phyloP scores from a whole-genome alignment of 208 protist genomes.

The Leishmania gerbilli region DNA sequence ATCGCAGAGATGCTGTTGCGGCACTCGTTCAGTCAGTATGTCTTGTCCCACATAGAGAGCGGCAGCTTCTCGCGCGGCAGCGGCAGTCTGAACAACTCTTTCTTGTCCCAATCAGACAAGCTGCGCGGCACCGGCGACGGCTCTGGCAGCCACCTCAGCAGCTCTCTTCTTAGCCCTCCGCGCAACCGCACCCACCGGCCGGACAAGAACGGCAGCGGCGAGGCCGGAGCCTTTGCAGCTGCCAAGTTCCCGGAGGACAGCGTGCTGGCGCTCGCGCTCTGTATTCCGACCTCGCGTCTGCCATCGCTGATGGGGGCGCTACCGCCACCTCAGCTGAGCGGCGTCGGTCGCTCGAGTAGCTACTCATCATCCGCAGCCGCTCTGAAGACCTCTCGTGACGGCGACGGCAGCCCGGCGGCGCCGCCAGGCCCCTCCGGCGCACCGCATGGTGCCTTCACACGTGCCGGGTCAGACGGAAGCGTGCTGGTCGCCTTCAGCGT shows the following conservation, averaged over 20 bases:
- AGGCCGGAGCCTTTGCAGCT: neutral
- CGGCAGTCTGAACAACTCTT: conserved; percentile 11
- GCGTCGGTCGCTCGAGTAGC: conserved; percentile 1
- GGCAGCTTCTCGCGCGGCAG: conserved; percentile 33
- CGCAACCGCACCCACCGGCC: neutral
- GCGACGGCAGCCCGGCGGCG: neutral
- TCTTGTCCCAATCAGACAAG: neutral
- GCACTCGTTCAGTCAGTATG: conserved; percentile 33
- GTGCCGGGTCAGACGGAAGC: conserved; percentile 6
- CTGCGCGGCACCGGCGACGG: neutral
- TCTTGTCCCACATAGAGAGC: conserved; percentile 39
- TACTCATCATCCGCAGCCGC: neutral
- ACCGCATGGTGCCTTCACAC: neutral
- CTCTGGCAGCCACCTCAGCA: neutral
- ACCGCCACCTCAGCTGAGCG: conserved; percentile 1
- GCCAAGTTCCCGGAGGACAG: conserved; percentile 42
- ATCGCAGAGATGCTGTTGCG: neutral
- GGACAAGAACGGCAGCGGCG: conserved; percentile 1
- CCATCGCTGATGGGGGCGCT: conserved; percentile 17
- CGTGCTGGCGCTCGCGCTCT: conserved; percentile 38
- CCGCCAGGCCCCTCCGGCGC: neutral
- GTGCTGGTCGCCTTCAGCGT: conserved; percentile 42
- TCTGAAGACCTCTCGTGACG: conserved; percentile 9
- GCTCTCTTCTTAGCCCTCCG: neutral
- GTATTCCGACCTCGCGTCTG: conserved; percentile 27